Conservation (phyloP, 257 asterid species). For the Jasminum sambac region DNA sequence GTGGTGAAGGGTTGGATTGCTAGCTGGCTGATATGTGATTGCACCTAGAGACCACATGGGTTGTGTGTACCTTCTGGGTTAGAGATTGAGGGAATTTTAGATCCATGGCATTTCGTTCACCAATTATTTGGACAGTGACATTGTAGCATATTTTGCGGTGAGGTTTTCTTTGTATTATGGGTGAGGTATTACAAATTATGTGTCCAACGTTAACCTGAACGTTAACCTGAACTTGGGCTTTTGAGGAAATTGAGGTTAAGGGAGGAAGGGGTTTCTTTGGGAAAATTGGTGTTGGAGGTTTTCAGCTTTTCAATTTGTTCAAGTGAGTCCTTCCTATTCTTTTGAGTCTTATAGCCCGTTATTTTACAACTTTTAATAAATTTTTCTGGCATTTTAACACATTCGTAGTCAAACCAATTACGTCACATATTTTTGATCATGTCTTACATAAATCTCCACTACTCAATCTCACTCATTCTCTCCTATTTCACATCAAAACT, state of each 20-base stretch:
- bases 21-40: conserved; percentile 12
- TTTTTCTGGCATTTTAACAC: too few species aligned
- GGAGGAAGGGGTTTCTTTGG: not conserved
- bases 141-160: not conserved
- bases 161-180: not conserved
- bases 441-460: too few species aligned
- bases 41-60: conserved; percentile 2
- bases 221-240: too few species aligned
- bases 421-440: too few species aligned
- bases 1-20: not conserved
- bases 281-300: not conserved
- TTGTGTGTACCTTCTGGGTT: not conserved
- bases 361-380: too few species aligned
- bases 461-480: too few species aligned
- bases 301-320: not conserved
- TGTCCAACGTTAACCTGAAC: not conserved
- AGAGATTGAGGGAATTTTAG: not conserved
- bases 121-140: not conserved
- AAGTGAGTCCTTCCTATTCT: not conserved
- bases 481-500: too few species aligned
- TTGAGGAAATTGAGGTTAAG: not conserved
- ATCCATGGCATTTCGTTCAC: not conserved
- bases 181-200: too few species aligned
- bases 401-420: too few species aligned
- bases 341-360: too few species aligned